Conservation (phyloP, 1,284 basidiomycete species). For the Xanthoconium separans region DNA sequence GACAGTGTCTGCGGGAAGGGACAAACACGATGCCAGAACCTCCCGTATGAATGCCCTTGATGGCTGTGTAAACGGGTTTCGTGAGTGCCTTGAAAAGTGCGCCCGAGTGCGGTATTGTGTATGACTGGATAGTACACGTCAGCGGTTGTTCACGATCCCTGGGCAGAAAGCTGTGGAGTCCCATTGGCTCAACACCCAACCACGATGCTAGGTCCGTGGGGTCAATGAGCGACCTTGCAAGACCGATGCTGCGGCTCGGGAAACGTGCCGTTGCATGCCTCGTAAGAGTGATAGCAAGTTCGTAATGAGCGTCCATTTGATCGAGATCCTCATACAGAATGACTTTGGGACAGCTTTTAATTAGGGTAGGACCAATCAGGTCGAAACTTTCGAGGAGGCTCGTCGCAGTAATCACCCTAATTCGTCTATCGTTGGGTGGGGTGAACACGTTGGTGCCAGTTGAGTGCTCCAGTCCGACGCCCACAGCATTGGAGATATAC, state of each 20-base stretch:
- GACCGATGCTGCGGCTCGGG: slow-evolving; percentile 75
- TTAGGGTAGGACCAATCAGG: slow-evolving; percentile 24
- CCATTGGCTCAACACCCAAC: slow-evolving; percentile 71
- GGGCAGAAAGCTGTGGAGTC: slow-evolving; percentile 79
- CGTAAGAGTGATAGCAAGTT: slow-evolving; percentile 75
- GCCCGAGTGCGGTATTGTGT: slow-evolving; percentile 85
- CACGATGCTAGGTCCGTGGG: slow-evolving; percentile 80
- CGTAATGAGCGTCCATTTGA: slow-evolving; percentile 80
- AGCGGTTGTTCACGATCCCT: slow-evolving; percentile 84
- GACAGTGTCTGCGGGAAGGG: slow-evolving; percentile 82
- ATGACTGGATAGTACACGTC: slow-evolving; percentile 68
- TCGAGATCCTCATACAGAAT: slow-evolving; percentile 89
- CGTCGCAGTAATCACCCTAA: slow-evolving; percentile 56
- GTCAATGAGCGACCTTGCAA: slow-evolving; percentile 81
- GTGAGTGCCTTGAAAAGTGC: slow-evolving; percentile 91
- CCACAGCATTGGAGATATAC: slow-evolving; percentile 36
- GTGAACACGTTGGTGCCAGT: slow-evolving; percentile 34
- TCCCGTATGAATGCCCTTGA: slow-evolving; percentile 42
- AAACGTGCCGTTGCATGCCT: slow-evolving; percentile 58
- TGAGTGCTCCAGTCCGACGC: slow-evolving; percentile 45
- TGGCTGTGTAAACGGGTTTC: slow-evolving; percentile 82
- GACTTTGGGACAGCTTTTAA: slow-evolving; percentile 53
- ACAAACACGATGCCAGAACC: slow-evolving; percentile 84
- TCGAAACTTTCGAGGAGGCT: slow-evolving; percentile 43
- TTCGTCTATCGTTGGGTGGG: slow-evolving; percentile 38